Evolutionary conservation across 371 early-diverging fungal genomes (phyloP), one percentile per base, ranked within the genome.

Genomic region (Fennellomyces sp.): DNA sequence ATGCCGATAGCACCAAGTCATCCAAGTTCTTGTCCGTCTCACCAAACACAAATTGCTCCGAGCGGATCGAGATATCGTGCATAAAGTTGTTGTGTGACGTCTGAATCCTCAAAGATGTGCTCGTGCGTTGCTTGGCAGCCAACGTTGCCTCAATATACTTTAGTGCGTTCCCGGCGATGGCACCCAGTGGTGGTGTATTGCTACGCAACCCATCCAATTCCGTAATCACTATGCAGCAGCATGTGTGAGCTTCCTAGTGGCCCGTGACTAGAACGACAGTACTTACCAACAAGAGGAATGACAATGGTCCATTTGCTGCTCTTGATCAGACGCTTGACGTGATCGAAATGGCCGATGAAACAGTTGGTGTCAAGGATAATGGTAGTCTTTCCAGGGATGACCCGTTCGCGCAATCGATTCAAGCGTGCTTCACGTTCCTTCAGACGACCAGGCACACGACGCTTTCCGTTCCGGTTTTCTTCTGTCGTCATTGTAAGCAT

Each of bases 321-420:
- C n/a, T 64, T 35, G 49, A 88, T 74, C 5, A 88, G 36, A n/a
- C 76, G 75, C 42, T 76, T 78, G 19, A 88, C 72, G 36, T 66
- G 60, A 6, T 80, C 81, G 58, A 86, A 64, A 58, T 88, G 85
- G 8, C 84, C 84, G 42, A 88, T 81, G 52, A 88, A 73, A 38
- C 87, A 88, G 64, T 88, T 88, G 13, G 88, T 88, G 58, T 88
- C 88, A n/a, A 88, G 65, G 5, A 88, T 81, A 36, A 88, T 60
- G 0, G 67, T 70, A 15, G 88, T 85, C 33, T 83, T 75, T 7
- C 83, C 82, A 6, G 79, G 76, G 17, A 82, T 66, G 12, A 80
- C 69, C 17, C 67, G 58, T 42, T 69, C 68, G 29, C 66, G 56
- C 10, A 72, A 53, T 10, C 70, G 64, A 21, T 67, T 65, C 41